Evolutionary conservation across 441 rosid species (phyloP).

Genomic region (Omphalea diandra): DNA sequence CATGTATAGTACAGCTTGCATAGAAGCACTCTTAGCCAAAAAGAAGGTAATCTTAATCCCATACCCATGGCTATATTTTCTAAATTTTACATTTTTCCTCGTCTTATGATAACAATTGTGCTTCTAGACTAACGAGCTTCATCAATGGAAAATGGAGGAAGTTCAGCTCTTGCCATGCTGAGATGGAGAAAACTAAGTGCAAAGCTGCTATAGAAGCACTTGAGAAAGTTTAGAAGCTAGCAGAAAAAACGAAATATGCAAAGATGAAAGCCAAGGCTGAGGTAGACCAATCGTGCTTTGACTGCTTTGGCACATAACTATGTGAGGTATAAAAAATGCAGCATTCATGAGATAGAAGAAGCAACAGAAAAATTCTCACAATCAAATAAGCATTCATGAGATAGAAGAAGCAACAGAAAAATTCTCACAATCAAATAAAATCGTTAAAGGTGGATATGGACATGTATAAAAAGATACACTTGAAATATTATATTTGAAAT

Average conservation of each 20-base stretch:
- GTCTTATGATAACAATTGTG: too few relatives aligned
- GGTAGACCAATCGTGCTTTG: constrained; percentile 56
- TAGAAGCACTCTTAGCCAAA: constrained; percentile 74
- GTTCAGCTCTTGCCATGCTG: constrained; percentile 57
- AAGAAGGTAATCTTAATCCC: constrained; percentile 43
- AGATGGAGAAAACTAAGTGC: constrained; percentile 70
- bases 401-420: constrained; percentile 62
- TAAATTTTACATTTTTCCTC: too few relatives aligned
- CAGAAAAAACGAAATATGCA: constrained; percentile 64
- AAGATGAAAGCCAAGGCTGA: constrained; percentile 55
- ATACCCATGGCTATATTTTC: not conserved
- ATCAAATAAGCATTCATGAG: constrained; percentile 47
- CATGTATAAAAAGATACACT: constrained; percentile 67
- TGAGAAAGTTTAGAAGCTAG: constrained; percentile 55
- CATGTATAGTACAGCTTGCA: constrained; percentile 82
- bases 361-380: constrained; percentile 51
- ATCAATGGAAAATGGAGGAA: constrained; percentile 61
- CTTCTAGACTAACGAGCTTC: constrained; percentile 57
- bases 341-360: constrained; percentile 60
- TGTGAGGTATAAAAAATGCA: constrained; percentile 57
- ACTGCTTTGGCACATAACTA: constrained; percentile 47
- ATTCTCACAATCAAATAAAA: constrained; percentile 44
- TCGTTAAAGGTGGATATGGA: constrained; percentile 85
- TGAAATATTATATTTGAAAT: too few relatives aligned
- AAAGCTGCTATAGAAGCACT: constrained; percentile 68